Evolutionary conservation across 2,329 filamentous ascomycete genomes (phyloP), one percentile per base, ranked within the genome.

Genomic region (Sarocladium oryzae): DNA sequence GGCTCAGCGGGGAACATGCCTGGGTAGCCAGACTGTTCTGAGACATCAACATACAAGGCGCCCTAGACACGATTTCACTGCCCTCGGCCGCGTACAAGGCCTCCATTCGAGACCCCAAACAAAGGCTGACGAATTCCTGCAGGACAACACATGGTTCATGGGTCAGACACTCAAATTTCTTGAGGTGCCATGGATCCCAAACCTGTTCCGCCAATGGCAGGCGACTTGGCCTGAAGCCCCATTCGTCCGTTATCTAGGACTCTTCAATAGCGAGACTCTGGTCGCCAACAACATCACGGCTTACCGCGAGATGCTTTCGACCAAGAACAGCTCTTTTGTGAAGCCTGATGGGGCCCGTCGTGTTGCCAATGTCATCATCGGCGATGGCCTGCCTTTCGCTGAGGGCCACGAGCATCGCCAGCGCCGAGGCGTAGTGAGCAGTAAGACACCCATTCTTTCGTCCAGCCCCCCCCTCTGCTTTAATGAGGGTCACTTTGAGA

Each of bases 131-230:
- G 40, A 43, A 43, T 43, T 43, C 40, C 40, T 40, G 4, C 23
- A 73, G 69, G 62, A 71, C 48, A 63, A 70, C 32, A 57, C 63
- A 36, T 61, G 66, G 41, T 56, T 74, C 36, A 53, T 75, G 11
- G 73, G 73, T 6, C 70, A 75, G 55, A 62, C 63, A 41, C 52
- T 63, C 18, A 67, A 66, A 46, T 60, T 63, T 28, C 53, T 63
- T n/a, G 37, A 57, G 8, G 57, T 58, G 2, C 38, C 58, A 2
- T 64, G 61, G 61, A 55, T 63, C 13, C 61, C 61, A 1, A 53
- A 63, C 2, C 57, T 63, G 26, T 51, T 52, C 35, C 52, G 49
- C 28, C 36, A 48, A 28, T 52, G 60, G 63, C 3, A 66, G 59
- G n/a, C 53, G 62, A 20, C 45, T 11, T 54, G 52, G 45, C 56